Evolutionary conservation across 73 alveolate genomes (phyloP).

Genomic region (Tetrahymena elliotti): DNA sequence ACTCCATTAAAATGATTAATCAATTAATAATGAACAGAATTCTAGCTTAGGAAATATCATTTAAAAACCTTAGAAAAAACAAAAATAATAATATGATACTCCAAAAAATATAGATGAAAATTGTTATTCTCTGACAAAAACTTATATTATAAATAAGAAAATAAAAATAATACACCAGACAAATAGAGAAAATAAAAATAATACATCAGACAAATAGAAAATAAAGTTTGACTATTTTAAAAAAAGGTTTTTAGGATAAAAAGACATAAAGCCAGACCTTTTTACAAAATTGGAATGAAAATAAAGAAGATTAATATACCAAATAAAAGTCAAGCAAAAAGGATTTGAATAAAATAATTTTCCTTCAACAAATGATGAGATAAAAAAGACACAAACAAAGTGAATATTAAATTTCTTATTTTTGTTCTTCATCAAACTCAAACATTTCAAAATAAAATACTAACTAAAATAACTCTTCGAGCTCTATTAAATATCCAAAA

Average conservation of each 20-base stretch:
- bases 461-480: background rate
- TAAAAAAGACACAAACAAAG: no score
- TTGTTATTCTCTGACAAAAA: no score
- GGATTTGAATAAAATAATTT: background rate
- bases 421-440: background rate
- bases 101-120: background rate
- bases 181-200: no score
- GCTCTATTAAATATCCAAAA: background rate
- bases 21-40: background rate
- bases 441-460: background rate
- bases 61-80: background rate
- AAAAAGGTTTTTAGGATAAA: no score
- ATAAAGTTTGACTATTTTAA: no score
- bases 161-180: no score
- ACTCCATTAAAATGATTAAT: background rate
- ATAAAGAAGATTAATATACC: background rate
- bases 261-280: background rate
- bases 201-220: no score
- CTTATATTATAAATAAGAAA: no score
- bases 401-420: background rate
- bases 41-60: background rate
- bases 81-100: background rate
- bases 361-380: background rate
- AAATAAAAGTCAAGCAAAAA: no score
- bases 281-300: no score